phyloP scores from a whole-genome alignment of 2,329 filamentous ascomycete species.

The Alternaria angustiovoidea region DNA sequence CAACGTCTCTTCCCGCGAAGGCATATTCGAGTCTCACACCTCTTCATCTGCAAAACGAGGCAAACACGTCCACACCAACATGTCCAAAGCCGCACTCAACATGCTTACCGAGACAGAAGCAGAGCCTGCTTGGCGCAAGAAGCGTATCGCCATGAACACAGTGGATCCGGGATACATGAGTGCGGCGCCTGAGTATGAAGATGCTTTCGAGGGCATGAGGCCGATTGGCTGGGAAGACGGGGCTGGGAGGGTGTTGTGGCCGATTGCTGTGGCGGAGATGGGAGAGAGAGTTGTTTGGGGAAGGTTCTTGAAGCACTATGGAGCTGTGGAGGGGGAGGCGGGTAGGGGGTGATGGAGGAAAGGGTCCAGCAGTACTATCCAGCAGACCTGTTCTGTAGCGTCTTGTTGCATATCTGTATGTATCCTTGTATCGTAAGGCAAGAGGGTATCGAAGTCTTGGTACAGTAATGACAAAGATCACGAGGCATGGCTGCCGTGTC shows the following conservation, averaged over 20 bases:
- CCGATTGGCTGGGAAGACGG: slow-evolving; percentile 25
- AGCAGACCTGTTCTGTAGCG: not conserved
- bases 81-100: slow-evolving; percentile 26
- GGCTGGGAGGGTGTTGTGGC: slow-evolving; percentile 19
- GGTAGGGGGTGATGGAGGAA: slow-evolving; percentile 11
- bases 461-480: not conserved
- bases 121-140: slow-evolving; percentile 12
- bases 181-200: slow-evolving; percentile 22
- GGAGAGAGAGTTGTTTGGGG: slow-evolving; percentile 14
- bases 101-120: slow-evolving; percentile 25
- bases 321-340: slow-evolving; percentile 19
- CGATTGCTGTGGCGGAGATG: slow-evolving; percentile 19
- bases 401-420: not conserved
- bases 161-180: slow-evolving; percentile 25
- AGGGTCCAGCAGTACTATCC: not conserved
- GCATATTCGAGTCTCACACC: slow-evolving; percentile 21
- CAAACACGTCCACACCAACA: slow-evolving; percentile 25
- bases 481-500: slow-evolving; percentile 3
- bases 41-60: slow-evolving; percentile 12
- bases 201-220: slow-evolving; percentile 15
- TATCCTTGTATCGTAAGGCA: not conserved
- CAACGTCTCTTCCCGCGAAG: slow-evolving; percentile 26
- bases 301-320: slow-evolving; percentile 25
- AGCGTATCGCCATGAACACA: slow-evolving; percentile 19
- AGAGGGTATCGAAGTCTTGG: not conserved